Base-by-base conservation (phyloP, 768 basidiomycete species). In the Crepidotus variabilis region DNA sequence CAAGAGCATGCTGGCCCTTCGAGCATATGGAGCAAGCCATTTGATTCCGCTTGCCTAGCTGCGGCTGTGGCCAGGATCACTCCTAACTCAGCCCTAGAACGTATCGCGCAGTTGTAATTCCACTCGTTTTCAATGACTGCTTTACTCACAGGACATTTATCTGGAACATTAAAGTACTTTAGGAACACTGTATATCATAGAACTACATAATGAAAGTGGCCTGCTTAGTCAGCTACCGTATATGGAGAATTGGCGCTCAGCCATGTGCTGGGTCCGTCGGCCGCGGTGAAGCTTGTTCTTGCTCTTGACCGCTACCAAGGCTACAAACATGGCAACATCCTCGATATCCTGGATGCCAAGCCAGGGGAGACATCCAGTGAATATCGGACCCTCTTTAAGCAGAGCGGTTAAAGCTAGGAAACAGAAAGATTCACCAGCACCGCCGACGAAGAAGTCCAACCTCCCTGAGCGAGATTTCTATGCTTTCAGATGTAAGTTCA, bases 331-430 rank as follows among this genome's bases (percentile, higher is more conserved):
- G 55, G 32, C 54, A 10, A 45, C 54, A n/a, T 55, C 58, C 23
- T 28, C 54, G 18, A 23, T 51, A 36, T 67, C 69, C 34, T 86
- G 83, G 84, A 80, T 82, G 72, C 86, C 84, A 33, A 63, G 78
- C 7, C 61, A 70, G n/a, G 88, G 86, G n/a, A 71, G 77, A 35
- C 80, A 85, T 64, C 69, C 72, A 51, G 83, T 88, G n/a, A 66
- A 69, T 50, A 76, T 90, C 53, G 89, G 89, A 20, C 63, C 75
- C 0, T 87, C 88, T 1, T 76, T 91, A 47, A 71, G 71, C n/a
- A 78, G 82, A 55, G 80, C 85, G 2, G 77, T 92, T 65, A 89
- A 84, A 66, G 83, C 86, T 9, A 83, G 88, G 63, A 87, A 85
- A 66, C 80, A 81, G 21, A 85, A 83, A 63, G 82, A 82, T 23